phyloP scores from a whole-genome alignment of 2,329 filamentous ascomycete species.

The Calonectria multiphialidica region DNA sequence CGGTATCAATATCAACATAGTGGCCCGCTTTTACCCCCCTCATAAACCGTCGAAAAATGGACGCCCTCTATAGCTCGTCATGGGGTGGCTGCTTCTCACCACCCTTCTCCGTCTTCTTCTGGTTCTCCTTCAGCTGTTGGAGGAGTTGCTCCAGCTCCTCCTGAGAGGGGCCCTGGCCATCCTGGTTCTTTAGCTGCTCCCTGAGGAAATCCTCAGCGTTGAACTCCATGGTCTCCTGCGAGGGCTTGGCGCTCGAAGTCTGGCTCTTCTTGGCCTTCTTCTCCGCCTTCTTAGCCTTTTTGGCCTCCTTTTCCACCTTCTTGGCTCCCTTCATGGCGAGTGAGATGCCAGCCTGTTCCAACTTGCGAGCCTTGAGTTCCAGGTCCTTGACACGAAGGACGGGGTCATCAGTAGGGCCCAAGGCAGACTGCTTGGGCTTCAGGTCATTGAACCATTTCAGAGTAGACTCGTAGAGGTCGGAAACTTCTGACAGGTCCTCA shows the following conservation, averaged over 20 bases:
- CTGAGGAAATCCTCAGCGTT: constrained; percentile 61
- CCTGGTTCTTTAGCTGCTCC: constrained; percentile 47
- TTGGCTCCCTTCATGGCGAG: constrained; percentile 77
- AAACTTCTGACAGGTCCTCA: constrained; percentile 77
- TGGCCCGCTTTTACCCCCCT: constrained; percentile 26
- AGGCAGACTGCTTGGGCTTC: constrained; percentile 76
- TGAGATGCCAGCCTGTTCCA: constrained; percentile 78
- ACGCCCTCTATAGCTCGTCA: constrained; percentile 51
- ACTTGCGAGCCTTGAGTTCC: constrained; percentile 73
- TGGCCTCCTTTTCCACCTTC: constrained; percentile 63
- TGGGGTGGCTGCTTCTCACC: constrained; percentile 43
- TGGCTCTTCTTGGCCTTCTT: constrained; percentile 56
- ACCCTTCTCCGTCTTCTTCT: constrained; percentile 31
- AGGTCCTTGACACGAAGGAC: constrained; percentile 81
- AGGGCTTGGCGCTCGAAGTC: constrained; percentile 48
- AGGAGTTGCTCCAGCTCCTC: constrained; percentile 45
- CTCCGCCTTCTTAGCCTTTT: constrained; percentile 61
- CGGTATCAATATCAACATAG: constrained; percentile 40
- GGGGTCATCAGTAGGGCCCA: constrained; percentile 79
- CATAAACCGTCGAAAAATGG: constrained; percentile 20
- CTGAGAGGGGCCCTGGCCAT: constrained; percentile 43
- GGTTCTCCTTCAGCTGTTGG: constrained; percentile 38
- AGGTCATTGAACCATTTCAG: constrained; percentile 82
- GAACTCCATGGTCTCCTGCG: constrained; percentile 57
- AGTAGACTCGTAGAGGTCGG: constrained; percentile 71